Conservation (phyloP, 1,139 yeast genomes). For the Kodamaea sp. region DNA sequence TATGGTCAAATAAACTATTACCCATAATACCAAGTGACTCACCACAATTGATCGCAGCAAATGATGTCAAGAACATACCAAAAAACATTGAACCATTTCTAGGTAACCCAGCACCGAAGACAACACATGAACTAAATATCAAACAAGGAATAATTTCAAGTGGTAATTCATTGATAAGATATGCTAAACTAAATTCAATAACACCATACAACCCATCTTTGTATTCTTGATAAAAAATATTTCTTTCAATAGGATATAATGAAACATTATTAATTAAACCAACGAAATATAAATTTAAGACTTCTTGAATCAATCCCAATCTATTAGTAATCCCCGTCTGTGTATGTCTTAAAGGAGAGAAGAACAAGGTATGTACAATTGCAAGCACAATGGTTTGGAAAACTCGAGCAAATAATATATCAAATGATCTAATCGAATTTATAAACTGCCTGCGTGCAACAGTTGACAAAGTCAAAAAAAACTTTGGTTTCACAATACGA, state of each 20-base stretch:
- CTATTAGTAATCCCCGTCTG: conserved; percentile 61
- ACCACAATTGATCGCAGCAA: conserved; percentile 65
- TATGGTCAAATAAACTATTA: conserved; percentile 68
- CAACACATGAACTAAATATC: conserved; percentile 57
- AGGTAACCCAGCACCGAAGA: conserved; percentile 73
- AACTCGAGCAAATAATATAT: conserved; percentile 62
- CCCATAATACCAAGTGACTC: conserved; percentile 80
- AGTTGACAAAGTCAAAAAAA: conserved; percentile 18
- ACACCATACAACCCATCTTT: conserved; percentile 71
- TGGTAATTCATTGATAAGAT: conserved; percentile 69
- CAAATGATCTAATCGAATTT: conserved; percentile 57
- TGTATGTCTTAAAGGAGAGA: conserved; percentile 61
- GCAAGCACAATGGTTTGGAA: conserved; percentile 66
- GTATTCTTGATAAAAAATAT: conserved; percentile 75
- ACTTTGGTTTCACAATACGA: conserved; percentile 1
- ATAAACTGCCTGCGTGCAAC: conserved; percentile 33
- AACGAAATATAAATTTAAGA: conserved; percentile 67
- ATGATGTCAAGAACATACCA: conserved; percentile 53
- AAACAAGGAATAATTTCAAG: conserved; percentile 61
- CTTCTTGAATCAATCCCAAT: conserved; percentile 73
- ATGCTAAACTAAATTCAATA: conserved; percentile 60
- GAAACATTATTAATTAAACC: conserved; percentile 79
- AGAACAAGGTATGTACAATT: conserved; percentile 62
- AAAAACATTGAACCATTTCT: conserved; percentile 65
- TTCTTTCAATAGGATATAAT: conserved; percentile 68